Evolutionary conservation across 1,284 basidiomycete species (phyloP), one percentile per base, ranked within the genome.

Genomic region (Neonothopanus nambi): DNA sequence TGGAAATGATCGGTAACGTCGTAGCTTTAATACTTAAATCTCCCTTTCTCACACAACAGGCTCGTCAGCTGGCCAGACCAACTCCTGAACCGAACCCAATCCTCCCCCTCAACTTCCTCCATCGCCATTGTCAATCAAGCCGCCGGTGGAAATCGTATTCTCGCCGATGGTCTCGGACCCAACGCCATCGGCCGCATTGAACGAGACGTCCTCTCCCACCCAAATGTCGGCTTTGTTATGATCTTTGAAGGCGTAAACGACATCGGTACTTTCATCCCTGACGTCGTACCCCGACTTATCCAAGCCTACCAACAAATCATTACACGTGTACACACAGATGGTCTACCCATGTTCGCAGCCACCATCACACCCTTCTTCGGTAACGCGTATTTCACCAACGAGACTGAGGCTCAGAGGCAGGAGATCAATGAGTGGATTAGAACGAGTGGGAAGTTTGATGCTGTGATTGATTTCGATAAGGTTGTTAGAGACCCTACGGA

Each of bases 201-300:
- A 56, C 69, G 78, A 3, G 79, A 80, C 62, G 77, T 79, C 28
- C 69, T 81, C 44, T 56, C 75, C 3, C 77, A 78, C 33, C 66
- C 74, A 12, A 72, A 72, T 21, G 70, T 77, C 30, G 64, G 64
- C 37, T 78, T 69, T 64, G 73, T 68, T 20, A 75, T 81, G 69
- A 71, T 80, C 59, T 81, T 79, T 61, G 77, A 79, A 59, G 79
- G 79, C 49, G 74, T 79, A 38, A 81, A 80, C 68, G 77, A 80
- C 67, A 78, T 80, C 51, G 78, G 77, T 5, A 67, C 4, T 72
- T 72, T 1, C 59, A 57, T 7, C 60, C 75, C 26, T n/a, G n/a
- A n/a, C 18, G 66, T 78, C 36, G 72, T 68, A 18, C 68, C 74
- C 63, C 64, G 63, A 11, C 57, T 80, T 56, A 75, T 79, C 60